Evolutionary conservation across 1,284 basidiomycete species (phyloP), one percentile per base, ranked within the genome.

Genomic region (Cutaneotrichosporon sp.): DNA sequence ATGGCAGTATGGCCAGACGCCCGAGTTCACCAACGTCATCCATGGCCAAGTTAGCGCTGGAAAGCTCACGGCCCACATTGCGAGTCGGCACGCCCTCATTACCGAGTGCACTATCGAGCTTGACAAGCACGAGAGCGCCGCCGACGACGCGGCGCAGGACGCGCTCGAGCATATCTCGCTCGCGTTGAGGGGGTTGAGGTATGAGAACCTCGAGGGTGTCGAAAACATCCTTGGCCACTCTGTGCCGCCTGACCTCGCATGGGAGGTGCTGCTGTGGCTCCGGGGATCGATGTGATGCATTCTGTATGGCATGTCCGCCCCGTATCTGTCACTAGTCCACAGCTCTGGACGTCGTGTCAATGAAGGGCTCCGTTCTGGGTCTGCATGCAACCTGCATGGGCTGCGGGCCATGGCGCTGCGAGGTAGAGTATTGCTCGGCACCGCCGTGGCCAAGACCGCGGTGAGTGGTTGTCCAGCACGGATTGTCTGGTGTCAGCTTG

Each of bases 1-100:
- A 30, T 99, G 95, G 94, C 84, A 87, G 34, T 97, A 88, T 73
- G 96, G 95, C 0, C 91, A 97, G 76, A 97, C 95, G 0, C 96
- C 96, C 60, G 91, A 96, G 75, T 98, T 99, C 76, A 89, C 77
- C 0, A 81, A 83, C 65, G 56, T 61, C 10, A 58, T 83, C 5
- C 60, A 70, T 22, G 72, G 69, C 2, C 66, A 69, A 14, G 58
- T 80, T 4, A 70, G 73, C 1, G 71, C 74, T 57, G 76, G 71
- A 57, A 66, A 50, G n/a, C 67, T 84, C 83, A 75, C 70, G 2
- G 74, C 79, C 5, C 67, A 73, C 16, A 70, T 85, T 36, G 72
- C 75, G 2, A 78, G 82, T 2, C 81, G 81, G 26, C 83, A 83
- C 66, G 84, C 82, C 1, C 62, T 83, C 21, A 79, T 85, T 64